These are phyloP conservation scores for Phanerochaete sordida DNA, from an alignment of 768 basidiomycete species.

Conservation along the genomic window DNA sequence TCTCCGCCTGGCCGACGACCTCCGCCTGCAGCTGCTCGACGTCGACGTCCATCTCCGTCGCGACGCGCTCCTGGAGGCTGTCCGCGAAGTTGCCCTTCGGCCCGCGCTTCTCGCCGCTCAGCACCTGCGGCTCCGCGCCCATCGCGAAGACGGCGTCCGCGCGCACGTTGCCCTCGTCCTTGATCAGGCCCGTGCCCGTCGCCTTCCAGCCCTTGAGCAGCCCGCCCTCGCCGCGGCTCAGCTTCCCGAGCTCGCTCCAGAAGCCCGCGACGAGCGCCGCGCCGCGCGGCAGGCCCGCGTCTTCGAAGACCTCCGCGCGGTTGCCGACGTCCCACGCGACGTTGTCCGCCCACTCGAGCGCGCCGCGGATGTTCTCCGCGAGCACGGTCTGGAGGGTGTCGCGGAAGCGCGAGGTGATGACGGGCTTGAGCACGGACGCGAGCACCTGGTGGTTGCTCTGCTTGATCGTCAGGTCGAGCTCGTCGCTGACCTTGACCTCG, in stretches of 20 bases:
- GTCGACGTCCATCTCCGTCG: slow-evolving; percentile 28
- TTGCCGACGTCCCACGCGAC: slow-evolving; percentile 56
- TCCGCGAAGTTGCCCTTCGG: slow-evolving; percentile 55
- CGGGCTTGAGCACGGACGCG: slow-evolving; percentile 58
- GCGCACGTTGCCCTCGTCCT: slow-evolving; percentile 37
- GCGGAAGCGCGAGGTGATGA: slow-evolving; percentile 53
- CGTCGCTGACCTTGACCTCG: slow-evolving; percentile 50
- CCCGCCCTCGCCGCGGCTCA: slow-evolving; percentile 38
- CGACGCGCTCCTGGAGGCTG: slow-evolving; percentile 32
- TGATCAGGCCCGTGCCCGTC: slow-evolving; percentile 63
- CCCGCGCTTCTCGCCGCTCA: slow-evolving; percentile 64
- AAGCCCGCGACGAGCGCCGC: slow-evolving; percentile 52
- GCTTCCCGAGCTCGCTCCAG: slow-evolving; percentile 66
- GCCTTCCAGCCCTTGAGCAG: slow-evolving; percentile 43
- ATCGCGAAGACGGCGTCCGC: slow-evolving; percentile 48
- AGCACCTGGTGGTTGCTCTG: slow-evolving; percentile 64
- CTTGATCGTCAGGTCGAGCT: slow-evolving; percentile 50
- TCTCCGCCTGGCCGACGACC: slow-evolving; percentile 11
- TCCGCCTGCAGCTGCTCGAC: slow-evolving; percentile 23
- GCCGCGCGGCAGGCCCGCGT: slow-evolving; percentile 52
- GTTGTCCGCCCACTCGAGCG: slow-evolving; percentile 51
- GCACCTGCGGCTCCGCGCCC: slow-evolving; percentile 72
- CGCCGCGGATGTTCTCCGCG: slow-evolving; percentile 47
- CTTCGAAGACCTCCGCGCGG: slow-evolving; percentile 61
- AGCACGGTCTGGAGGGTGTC: slow-evolving; percentile 59